Percentiles rank a stretch among this genome's conserved stretches.
phyloP scores from a whole-genome alignment of 176 grass and related monocot species.

The barley (Hordeum vulgare) region DNA sequence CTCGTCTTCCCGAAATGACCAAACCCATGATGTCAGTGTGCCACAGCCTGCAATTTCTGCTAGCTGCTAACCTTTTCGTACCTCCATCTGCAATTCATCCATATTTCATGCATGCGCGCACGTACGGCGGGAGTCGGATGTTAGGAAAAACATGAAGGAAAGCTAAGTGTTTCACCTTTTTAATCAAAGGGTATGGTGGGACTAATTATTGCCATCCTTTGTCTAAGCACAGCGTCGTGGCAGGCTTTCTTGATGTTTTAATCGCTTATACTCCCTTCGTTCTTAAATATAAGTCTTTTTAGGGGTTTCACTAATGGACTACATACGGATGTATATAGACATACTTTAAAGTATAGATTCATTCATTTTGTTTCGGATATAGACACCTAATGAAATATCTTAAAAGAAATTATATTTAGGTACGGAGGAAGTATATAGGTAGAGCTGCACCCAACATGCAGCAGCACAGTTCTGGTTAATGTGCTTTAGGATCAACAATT shows the following conservation, averaged over 20 bases:
- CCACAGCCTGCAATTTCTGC: background rate
- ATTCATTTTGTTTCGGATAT: no score
- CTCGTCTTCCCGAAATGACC: background rate
- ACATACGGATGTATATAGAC: no score
- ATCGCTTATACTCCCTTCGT: no score
- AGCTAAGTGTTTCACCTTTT: conserved; percentile 12
- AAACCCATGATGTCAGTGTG: background rate
- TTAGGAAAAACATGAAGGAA: conserved; percentile 8
- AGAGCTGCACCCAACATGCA: no score
- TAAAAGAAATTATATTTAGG: no score
- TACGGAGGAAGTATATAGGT: no score
- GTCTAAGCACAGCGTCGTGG: background rate
- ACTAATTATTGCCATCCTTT: background rate
- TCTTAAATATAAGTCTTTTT: no score
- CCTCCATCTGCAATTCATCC: background rate
- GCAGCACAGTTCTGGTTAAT: no score
- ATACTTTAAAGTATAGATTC: no score
- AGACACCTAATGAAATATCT: no score
- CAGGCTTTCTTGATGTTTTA: conserved; percentile 26
- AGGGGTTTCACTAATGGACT: no score
- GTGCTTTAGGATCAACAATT: background rate
- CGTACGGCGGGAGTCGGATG: conserved; percentile 24
- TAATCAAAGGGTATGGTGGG: background rate
- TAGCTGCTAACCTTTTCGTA: background rate
- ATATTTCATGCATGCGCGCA: background rate